Conservation (phyloP, 169 alveolate genomes). For the Fabrea salina region DNA sequence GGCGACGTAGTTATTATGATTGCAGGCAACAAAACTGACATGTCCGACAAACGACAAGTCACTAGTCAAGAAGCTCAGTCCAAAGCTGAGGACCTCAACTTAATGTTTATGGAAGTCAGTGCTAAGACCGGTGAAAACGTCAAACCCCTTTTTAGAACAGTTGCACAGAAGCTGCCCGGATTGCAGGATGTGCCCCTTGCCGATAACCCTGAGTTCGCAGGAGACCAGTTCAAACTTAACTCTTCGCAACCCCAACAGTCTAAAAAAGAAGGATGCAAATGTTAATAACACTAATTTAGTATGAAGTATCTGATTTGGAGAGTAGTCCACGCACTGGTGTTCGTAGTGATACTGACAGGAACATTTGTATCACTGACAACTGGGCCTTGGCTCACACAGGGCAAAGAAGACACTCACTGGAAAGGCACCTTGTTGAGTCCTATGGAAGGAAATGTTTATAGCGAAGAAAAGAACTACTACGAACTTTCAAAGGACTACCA, state of each 20-base stretch:
- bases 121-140: slow-evolving; percentile 97
- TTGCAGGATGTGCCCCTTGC: not conserved
- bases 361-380: too few relatives aligned
- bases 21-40: slow-evolving; percentile 97
- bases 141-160: slow-evolving; percentile 83
- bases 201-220: not conserved
- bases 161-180: slow-evolving; percentile 73
- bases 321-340: too few relatives aligned
- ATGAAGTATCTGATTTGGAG: too few relatives aligned
- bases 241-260: not conserved
- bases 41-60: slow-evolving; percentile 87
- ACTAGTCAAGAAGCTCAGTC: slow-evolving; percentile 93
- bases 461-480: too few relatives aligned
- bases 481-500: too few relatives aligned
- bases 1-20: slow-evolving; percentile 93
- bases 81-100: slow-evolving; percentile 88
- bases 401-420: too few relatives aligned
- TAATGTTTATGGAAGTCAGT: slow-evolving; percentile 93
- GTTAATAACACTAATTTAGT: too few relatives aligned
- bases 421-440: too few relatives aligned
- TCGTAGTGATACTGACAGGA: too few relatives aligned
- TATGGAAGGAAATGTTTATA: too few relatives aligned
- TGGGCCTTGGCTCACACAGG: too few relatives aligned
- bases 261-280: not conserved
- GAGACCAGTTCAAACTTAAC: not conserved